Percentiles rank a stretch among this genome's conserved stretches.
Evolutionary conservation across 345 rosid species (phyloP).

Genomic region (Heritiera fomes): DNA sequence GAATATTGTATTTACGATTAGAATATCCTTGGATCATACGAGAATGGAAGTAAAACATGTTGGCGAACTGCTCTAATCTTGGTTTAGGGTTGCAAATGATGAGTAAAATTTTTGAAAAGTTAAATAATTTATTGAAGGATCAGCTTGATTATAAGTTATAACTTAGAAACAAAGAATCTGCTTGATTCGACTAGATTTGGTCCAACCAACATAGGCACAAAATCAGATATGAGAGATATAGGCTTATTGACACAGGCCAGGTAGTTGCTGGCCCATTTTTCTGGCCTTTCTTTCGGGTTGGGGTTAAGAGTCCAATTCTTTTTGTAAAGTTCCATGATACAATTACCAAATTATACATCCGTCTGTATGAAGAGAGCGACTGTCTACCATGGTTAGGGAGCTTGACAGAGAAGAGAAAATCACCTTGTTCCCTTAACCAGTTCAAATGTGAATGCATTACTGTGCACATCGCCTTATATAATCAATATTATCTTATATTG

Average conservation of each 20-base stretch:
- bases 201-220: neutral
- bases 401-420: neutral
- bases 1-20: neutral
- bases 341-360: no score
- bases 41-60: neutral
- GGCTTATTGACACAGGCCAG: no score
- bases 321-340: no score
- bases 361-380: neutral
- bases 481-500: neutral
- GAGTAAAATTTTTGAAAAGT: neutral
- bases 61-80: no score
- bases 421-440: neutral
- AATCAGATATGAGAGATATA: neutral
- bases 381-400: neutral
- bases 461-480: conserved; percentile 11
- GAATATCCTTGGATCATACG: neutral
- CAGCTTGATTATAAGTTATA: neutral
- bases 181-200: conserved; percentile 2
- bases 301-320: no score
- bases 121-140: neutral
- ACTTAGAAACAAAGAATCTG: neutral
- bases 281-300: no score
- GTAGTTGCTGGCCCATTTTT: neutral
- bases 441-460: conserved; percentile 27
- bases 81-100: neutral